These are phyloP conservation scores for Adiantum capillusveneris DNA, from an alignment of 75 land plant genomes.

Conservation along the genomic window DNA sequence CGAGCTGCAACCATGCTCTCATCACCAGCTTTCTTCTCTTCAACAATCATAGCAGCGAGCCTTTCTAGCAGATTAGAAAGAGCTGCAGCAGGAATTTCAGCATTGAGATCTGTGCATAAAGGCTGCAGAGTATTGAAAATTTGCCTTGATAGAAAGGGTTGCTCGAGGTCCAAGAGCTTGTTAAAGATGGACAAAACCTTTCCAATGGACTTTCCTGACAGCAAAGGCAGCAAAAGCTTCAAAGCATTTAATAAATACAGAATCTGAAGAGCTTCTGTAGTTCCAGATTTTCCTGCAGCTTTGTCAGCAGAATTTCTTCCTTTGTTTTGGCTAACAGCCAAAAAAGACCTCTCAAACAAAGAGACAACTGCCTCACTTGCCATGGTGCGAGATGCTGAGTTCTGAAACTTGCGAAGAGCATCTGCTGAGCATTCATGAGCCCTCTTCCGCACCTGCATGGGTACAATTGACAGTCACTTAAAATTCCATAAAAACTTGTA, in stretches of 20 bases:
- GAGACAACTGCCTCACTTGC: conserved; percentile 70
- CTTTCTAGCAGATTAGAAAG: conserved; percentile 57
- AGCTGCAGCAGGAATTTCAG: conserved; percentile 39
- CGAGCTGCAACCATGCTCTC: conserved; percentile 57
- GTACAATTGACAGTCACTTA: too few relatives aligned
- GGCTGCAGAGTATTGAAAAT: conserved; percentile 51
- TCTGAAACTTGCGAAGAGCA: conserved; percentile 47
- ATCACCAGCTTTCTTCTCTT: conserved; percentile 62
- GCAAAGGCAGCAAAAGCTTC: conserved; percentile 50
- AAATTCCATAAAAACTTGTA: too few relatives aligned
- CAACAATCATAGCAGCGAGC: conserved; percentile 33
- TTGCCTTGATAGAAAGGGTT: conserved; percentile 59
- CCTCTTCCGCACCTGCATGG: conserved; percentile 72
- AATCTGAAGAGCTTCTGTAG: conserved; percentile 69
- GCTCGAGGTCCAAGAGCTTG: conserved; percentile 47
- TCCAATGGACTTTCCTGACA: conserved; percentile 46
- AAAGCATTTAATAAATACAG: conserved; percentile 61
- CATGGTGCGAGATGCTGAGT: conserved; percentile 28
- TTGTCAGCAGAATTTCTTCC: conserved; percentile 1
- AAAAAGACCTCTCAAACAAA: conserved; percentile 54
- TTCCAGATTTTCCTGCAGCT: conserved; percentile 10
- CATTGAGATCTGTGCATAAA: conserved; percentile 27
- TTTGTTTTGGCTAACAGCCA: conserved; percentile 45
- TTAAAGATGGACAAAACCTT: conserved; percentile 45
- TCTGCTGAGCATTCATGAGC: conserved; percentile 51